Conservation (phyloP, 495 filamentous ascomycete species). For the Penicillium egyptiacum region DNA sequence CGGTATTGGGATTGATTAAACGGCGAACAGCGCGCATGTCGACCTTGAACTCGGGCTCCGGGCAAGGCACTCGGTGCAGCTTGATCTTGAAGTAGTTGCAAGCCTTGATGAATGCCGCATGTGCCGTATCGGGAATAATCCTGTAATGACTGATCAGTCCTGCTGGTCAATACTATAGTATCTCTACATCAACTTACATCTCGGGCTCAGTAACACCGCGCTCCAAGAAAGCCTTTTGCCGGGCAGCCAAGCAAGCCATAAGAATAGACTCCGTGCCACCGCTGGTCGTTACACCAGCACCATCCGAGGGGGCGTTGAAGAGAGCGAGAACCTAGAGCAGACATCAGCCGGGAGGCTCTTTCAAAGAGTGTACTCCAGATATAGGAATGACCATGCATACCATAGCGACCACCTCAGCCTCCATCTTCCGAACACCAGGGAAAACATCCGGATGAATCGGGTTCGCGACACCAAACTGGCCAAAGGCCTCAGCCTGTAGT, state of each 20-base stretch:
- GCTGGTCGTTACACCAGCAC: slow-evolving; percentile 85
- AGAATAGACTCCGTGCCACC: slow-evolving; percentile 96
- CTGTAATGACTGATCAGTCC: slow-evolving; percentile 45
- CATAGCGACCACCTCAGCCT: slow-evolving; percentile 97
- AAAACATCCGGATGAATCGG: slow-evolving; percentile 99
- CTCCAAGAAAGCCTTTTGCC: slow-evolving; percentile 84
- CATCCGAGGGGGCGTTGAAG: slow-evolving; percentile 85
- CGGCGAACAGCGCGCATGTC: slow-evolving; percentile 72
- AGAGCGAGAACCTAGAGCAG: slow-evolving; percentile 64
- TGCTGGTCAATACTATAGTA: not conserved
- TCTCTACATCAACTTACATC: slow-evolving; percentile 58
- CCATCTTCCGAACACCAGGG: slow-evolving; percentile 98
- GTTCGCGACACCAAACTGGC: slow-evolving; percentile 92
- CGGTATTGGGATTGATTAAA: slow-evolving; percentile 93
- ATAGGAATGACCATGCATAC: slow-evolving; percentile 37
- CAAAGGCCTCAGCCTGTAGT: slow-evolving; percentile 88
- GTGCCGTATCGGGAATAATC: slow-evolving; percentile 91
- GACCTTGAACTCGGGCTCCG: slow-evolving; percentile 81
- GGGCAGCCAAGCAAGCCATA: slow-evolving; percentile 85
- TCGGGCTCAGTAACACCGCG: slow-evolving; percentile 89
- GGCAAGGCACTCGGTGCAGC: slow-evolving; percentile 84
- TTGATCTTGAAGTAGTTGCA: slow-evolving; percentile 94
- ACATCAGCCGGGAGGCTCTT: slow-evolving; percentile 1
- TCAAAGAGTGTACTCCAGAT: not conserved
- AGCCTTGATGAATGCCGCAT: slow-evolving; percentile 96